Conservation (phyloP, 2,329 filamentous ascomycete genomes). For the Myriosclerotinia duriaeana region DNA sequence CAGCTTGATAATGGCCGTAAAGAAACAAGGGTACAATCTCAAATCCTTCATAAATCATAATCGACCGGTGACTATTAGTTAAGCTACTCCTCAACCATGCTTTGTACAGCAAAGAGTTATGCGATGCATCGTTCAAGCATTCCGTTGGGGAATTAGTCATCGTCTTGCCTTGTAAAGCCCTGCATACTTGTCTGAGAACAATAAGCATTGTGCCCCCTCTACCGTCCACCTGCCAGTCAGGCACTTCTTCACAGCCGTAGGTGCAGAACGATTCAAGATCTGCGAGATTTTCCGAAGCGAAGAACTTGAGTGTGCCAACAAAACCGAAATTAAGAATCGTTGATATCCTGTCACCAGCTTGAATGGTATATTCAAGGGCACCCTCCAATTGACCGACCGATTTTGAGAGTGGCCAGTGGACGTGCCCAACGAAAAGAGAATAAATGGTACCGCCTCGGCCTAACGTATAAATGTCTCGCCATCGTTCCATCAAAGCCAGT, state of each 20-base stretch:
- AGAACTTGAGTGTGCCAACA: conserved; percentile 65
- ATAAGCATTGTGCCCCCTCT: conserved; percentile 70
- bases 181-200: conserved; percentile 62
- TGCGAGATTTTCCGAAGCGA: conserved; percentile 64
- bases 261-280: conserved; percentile 71
- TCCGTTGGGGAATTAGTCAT: conserved; percentile 45
- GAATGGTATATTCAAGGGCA: conserved; percentile 64
- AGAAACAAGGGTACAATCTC: conserved; percentile 63
- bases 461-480: conserved; percentile 62
- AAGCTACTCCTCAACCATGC: conserved; percentile 55
- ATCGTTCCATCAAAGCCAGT: conserved; percentile 63
- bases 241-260: conserved; percentile 71
- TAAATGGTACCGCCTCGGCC: conserved; percentile 70
- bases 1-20: conserved; percentile 61
- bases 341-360: conserved; percentile 68
- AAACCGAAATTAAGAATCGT: conserved; percentile 71
- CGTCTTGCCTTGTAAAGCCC: conserved; percentile 76
- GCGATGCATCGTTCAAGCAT: conserved; percentile 67
- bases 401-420: conserved; percentile 60
- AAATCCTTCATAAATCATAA: conserved; percentile 67
- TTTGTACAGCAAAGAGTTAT: conserved; percentile 59
- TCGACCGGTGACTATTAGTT: conserved; percentile 59
- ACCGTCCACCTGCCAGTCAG: conserved; percentile 69
- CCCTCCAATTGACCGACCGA: conserved; percentile 61
- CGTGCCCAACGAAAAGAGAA: conserved; percentile 67